Evolutionary conservation across 2,329 filamentous ascomycete species (phyloP).

Genomic region (Calonectria ilicicola): DNA sequence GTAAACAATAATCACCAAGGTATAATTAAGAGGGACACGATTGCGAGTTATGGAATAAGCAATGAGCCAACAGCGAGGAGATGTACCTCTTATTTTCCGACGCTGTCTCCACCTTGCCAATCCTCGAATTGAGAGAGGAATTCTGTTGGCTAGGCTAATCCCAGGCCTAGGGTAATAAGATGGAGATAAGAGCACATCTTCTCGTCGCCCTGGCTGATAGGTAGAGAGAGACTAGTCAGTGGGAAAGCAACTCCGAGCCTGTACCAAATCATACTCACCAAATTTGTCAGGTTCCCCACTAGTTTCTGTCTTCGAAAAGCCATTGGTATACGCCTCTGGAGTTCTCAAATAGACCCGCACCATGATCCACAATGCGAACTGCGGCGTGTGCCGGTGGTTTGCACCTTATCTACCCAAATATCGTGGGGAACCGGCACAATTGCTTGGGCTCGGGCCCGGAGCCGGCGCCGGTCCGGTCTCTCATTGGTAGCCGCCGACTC

Average conservation of each 20-base stretch:
- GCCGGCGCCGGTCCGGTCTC: slow-evolving; percentile 12
- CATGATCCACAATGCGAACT: background rate
- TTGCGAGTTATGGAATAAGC: too few species aligned
- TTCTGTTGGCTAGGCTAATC: background rate
- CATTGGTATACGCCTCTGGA: background rate
- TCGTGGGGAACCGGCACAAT: slow-evolving; percentile 6
- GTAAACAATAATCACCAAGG: too few species aligned
- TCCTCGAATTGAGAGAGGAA: too few species aligned
- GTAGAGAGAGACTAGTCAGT: too few species aligned
- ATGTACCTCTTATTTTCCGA: too few species aligned
- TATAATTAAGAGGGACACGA: too few species aligned
- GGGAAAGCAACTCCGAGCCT: background rate
- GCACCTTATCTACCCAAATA: background rate
- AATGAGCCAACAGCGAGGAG: too few species aligned
- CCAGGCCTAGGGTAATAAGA: background rate
- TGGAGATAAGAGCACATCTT: background rate
- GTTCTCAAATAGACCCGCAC: background rate
- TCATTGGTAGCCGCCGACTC: background rate
- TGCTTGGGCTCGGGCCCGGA: background rate
- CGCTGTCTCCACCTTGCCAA: too few species aligned
- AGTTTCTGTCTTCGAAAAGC: background rate
- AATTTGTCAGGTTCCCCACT: background rate
- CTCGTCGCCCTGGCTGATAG: too few species aligned
- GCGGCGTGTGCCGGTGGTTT: background rate
- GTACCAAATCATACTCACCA: background rate